phyloP scores from a whole-genome alignment of 192 early-diverging fungal genomes.

The Coemansia sp. region DNA sequence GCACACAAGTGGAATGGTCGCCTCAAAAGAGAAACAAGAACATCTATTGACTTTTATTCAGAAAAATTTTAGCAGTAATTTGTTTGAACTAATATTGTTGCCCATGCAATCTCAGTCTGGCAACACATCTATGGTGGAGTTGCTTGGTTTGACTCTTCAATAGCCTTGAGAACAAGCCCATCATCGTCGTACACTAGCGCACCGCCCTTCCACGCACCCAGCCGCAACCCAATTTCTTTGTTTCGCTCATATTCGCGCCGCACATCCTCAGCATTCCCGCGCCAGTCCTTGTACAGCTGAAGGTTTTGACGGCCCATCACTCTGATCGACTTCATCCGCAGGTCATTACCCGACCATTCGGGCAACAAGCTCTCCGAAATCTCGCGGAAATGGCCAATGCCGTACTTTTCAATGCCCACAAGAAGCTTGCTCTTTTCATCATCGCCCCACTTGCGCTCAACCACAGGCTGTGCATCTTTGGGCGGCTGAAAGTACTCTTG shows the following conservation, averaged over 20 bases:
- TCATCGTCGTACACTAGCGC: constrained; percentile 82
- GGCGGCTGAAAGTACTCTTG: constrained; percentile 77
- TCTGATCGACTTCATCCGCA: constrained; percentile 81
- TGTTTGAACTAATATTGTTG: not conserved
- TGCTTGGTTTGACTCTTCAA: constrained; percentile 45
- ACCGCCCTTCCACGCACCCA: constrained; percentile 77
- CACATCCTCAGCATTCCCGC: constrained; percentile 68
- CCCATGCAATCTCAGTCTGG: not conserved
- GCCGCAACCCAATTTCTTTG: constrained; percentile 74
- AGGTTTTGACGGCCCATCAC: constrained; percentile 85
- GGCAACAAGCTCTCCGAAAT: constrained; percentile 76
- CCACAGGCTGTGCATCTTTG: constrained; percentile 58
- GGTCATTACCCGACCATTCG: constrained; percentile 75
- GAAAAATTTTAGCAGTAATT: constrained; percentile 20
- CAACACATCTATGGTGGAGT: constrained; percentile 24
- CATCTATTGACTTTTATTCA: constrained; percentile 29
- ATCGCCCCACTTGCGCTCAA: constrained; percentile 81
- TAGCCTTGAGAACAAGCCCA: constrained; percentile 64
- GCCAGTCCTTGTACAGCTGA: constrained; percentile 85
- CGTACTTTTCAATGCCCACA: constrained; percentile 77
- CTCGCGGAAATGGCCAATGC: constrained; percentile 86
- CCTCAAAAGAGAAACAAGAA: constrained; percentile 17
- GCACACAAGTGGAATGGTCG: constrained; percentile 36
- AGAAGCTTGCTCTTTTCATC: constrained; percentile 72
- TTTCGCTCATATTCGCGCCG: constrained; percentile 74